Percentiles rank a stretch among this genome's conserved stretches.
phyloP scores from a whole-genome alignment of 805 yeast species.

The Candida fluviatilis region DNA sequence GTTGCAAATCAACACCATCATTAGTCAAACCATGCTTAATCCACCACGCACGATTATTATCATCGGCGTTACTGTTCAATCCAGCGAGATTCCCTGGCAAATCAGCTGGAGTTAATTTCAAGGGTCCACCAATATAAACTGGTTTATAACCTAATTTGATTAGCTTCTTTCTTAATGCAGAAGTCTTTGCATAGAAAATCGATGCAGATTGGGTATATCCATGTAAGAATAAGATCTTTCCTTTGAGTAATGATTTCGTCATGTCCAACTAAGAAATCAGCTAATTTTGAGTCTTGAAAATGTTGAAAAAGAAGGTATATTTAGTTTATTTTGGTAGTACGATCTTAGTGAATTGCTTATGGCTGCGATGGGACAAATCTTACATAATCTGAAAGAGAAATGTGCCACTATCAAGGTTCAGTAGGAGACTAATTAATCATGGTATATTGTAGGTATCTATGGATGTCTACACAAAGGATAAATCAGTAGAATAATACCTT shows the following conservation, averaged over 20 bases:
- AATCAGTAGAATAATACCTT: too few species aligned
- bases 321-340: too few species aligned
- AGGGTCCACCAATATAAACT: conserved; percentile 78
- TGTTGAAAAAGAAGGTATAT: too few species aligned
- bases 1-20: conserved; percentile 46
- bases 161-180: conserved; percentile 80
- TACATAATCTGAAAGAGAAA: too few species aligned
- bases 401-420: too few species aligned
- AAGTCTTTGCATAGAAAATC: conserved; percentile 80
- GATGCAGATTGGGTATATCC: conserved; percentile 87
- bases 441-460: too few species aligned
- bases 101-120: conserved; percentile 59
- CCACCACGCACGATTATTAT: conserved; percentile 72
- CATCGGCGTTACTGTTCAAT: conserved; percentile 26
- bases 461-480: too few species aligned
- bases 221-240: conserved; percentile 77
- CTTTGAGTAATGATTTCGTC: conserved; percentile 14
- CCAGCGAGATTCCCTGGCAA: conserved; percentile 58
- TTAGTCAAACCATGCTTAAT: conserved; percentile 42
- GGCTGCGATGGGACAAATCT: too few species aligned
- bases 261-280: not conserved
- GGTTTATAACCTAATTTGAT: conserved; percentile 63
- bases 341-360: too few species aligned
- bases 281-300: too few species aligned
- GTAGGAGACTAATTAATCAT: too few species aligned